Evolutionary conservation across 2,329 filamentous ascomycete genomes (phyloP), one percentile per base, ranked within the genome.

Genomic region (Rutstroemia sp.): DNA sequence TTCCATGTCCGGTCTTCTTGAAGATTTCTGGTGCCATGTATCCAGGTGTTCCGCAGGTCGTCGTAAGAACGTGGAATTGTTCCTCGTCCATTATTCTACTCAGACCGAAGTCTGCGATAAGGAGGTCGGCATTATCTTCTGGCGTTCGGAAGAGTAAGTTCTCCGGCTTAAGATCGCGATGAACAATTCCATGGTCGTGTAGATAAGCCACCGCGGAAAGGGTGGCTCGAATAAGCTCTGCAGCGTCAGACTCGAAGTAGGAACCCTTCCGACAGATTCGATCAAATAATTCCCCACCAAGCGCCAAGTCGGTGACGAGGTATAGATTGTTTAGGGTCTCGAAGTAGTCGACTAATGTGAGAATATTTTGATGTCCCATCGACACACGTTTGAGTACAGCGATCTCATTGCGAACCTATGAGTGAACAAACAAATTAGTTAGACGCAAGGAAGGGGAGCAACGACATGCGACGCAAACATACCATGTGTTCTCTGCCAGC

Each of bases 1-100:
- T 99, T 61, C 94, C 94, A 71, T 99, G 94, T 25, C 94, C 94
- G 7, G 88, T 92, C 78, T 99, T 99, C 73, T 96, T 96, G 76
- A 99, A 99, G 67, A 99, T 99, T 72, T 99, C 94, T 21, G 94
- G 94, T 2, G 94, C 94, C 94, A 99, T 99, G 74, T 99, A 99
- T 49, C 94, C 94, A 3, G 94, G 94, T 1, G 94, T 99, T 58
- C 94, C 94, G 71, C 94, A 99, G 1, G 94, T 99, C 0, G 94
- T 99, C 10, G 94, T 99, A 61, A 99, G 77, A 30, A 97, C 92
- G 70, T 97, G 94, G 73, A 97, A 97, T 70, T 96, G 90, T 73
- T 96, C 91, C 74, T 97, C 94, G 69, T 99, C 94, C 92, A 99
- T 97, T 74, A 99, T 96, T 58, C 94, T 84, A 25, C 88, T 94